Percentiles rank a stretch among this genome's conserved stretches.
Conservation (phyloP, 208 protist species). For the Novymonas esmeraldas region DNA sequence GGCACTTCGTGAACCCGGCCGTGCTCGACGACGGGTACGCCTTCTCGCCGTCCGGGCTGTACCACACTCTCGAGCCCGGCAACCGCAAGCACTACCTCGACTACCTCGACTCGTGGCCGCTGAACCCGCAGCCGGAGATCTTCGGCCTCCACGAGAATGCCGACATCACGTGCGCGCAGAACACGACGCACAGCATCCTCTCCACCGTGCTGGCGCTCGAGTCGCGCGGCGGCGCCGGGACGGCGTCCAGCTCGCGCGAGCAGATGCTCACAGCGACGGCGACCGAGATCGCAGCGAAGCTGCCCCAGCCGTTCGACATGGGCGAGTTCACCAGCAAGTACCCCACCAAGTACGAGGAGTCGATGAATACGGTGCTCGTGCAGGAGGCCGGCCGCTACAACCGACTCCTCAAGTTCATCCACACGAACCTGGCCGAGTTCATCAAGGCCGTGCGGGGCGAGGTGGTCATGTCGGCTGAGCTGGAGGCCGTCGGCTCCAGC, state of each 20-base stretch:
- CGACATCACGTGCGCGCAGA: conserved; percentile 96
- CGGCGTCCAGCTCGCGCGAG: conserved; percentile 50
- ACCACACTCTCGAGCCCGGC: conserved; percentile 89
- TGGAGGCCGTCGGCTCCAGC: conserved; percentile 94
- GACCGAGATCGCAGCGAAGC: conserved; percentile 78
- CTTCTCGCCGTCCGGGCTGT: conserved; percentile 91
- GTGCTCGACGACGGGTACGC: conserved; percentile 89
- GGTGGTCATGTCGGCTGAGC: conserved; percentile 96
- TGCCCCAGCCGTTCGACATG: conserved; percentile 89
- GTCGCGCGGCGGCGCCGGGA: conserved; percentile 63
- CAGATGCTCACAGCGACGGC: conserved; percentile 82
- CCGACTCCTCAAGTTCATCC: conserved; percentile 91
- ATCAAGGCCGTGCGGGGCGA: conserved; percentile 93
- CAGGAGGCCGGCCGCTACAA: conserved; percentile 96
- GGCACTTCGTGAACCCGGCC: conserved; percentile 86
- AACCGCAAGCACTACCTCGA: conserved; percentile 88
- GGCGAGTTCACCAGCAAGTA: conserved; percentile 85
- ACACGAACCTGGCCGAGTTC: conserved; percentile 91
- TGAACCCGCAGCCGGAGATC: conserved; percentile 95
- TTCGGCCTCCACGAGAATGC: conserved; percentile 98
- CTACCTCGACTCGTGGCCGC: conserved; percentile 88
- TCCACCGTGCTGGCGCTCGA: conserved; percentile 84
- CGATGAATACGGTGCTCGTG: conserved; percentile 96
- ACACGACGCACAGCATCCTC: conserved; percentile 78
- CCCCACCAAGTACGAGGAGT: conserved; percentile 93